Evolutionary conservation across 352 stramenopile species (phyloP), one percentile per base, ranked within the genome.

Genomic region (Phytopythium boreale): DNA sequence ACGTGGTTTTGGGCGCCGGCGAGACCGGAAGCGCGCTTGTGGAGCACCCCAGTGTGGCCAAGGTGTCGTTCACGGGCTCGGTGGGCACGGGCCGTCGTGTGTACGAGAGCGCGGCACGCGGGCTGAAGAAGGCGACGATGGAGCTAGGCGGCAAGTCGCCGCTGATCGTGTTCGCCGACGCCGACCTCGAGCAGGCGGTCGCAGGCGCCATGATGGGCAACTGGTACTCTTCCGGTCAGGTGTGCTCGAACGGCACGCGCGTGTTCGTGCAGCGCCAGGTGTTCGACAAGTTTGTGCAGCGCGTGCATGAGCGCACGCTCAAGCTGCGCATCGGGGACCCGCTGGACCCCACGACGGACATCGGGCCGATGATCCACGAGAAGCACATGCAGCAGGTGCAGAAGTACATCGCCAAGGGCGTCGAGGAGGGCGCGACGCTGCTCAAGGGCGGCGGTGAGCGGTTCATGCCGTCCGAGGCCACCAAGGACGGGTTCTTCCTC

Each of bases 141-240:
- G 91, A 97, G 56, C 79, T 97, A 1, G 91, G 91, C 51, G 91
- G 91, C 47, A 97, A 97, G 71, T 91, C 80, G 52, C 89, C 90
- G 2, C 57, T 95, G 39, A 94, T 97, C 64, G 77, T 97, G 37
- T 93, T 97, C 66, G 79, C 88, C 4, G 89, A 97, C 62, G 85
- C 84, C 0, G 86, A 96, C 58, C 9, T 96, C 0, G 75, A 97
- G 50, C 63, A 93, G 41, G 89, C 90, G 1, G 88, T 97, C 41
- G 73, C 82, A 0, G 82, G 65, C 10, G 82, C 89, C 2, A 93
- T 95, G 84, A 88, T 97, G 71, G 88, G 74, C 67, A 95, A 93
- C 68, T 96, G 78, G 80, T 96, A 91, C 75, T 94, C 87, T 31
- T 90, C 80, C 10, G 89, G 89, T 1, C 92, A 97, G 62, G 95